These are phyloP conservation scores for Aspergillus ostianus DNA, from an alignment of 495 filamentous ascomycete genomes.

Conservation along the genomic window DNA sequence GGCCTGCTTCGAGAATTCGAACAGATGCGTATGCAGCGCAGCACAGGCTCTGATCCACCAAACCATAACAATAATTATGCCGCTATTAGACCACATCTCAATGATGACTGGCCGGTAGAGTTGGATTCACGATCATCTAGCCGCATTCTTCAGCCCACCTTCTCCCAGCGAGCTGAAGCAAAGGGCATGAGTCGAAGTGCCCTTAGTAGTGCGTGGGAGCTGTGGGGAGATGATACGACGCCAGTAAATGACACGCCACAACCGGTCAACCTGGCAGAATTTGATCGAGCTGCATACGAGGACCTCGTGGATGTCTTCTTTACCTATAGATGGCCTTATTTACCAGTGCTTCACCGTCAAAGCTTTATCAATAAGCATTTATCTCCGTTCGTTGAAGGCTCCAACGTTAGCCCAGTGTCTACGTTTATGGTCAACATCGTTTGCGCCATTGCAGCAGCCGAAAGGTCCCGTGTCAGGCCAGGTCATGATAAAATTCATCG, in stretches of 20 bases:
- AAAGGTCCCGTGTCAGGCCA: neutral
- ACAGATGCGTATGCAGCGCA: no score
- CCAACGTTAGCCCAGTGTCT: neutral
- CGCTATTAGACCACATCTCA: no score
- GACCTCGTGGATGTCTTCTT: constrained; percentile 10
- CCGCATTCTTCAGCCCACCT: no score
- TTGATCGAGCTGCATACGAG: neutral
- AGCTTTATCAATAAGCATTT: constrained; percentile 7
- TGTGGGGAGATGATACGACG: constrained; percentile 12
- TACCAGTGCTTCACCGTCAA: constrained; percentile 11
- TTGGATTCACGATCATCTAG: no score
- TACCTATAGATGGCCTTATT: constrained; percentile 11
- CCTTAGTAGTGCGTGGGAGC: constrained; percentile 11
- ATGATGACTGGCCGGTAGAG: no score
- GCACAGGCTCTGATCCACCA: no score
- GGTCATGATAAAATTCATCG: constrained; percentile 5
- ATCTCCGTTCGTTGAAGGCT: neutral
- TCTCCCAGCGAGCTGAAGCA: no score
- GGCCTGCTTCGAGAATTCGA: no score
- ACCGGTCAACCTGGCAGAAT: neutral
- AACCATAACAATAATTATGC: no score
- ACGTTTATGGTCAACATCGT: constrained; percentile 13
- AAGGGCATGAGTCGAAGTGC: neutral
- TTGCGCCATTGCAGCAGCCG: constrained; percentile 11
- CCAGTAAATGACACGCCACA: no score